Evolutionary conservation across 2,329 filamentous ascomycete genomes (phyloP).

Genomic region (Ceratocystis lukuohia): DNA sequence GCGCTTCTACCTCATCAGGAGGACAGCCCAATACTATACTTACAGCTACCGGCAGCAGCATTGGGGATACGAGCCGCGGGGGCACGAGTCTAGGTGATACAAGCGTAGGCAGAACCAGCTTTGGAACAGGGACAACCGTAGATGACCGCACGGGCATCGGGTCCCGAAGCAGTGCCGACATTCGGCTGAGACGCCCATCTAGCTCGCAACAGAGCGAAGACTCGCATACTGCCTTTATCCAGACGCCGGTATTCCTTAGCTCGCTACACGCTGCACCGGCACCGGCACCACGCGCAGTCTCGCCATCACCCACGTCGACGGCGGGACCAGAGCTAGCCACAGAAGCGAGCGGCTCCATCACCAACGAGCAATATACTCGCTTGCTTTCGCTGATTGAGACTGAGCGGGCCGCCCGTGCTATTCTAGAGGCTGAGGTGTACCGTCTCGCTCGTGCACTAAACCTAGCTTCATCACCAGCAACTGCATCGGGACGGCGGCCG

Average conservation of each 20-base stretch:
- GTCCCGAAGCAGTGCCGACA: neutral
- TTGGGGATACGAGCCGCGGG: neutral
- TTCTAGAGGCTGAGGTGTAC: conserved; percentile 43
- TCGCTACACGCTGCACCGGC: conserved; percentile 30
- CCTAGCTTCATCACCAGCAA: conserved; percentile 19
- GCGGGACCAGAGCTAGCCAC: neutral
- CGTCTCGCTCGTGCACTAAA: conserved; percentile 39
- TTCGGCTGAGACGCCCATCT: conserved; percentile 2
- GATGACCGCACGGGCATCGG: neutral
- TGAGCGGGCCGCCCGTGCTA: conserved; percentile 42
- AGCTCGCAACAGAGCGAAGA: conserved; percentile 23
- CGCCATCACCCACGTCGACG: conserved; percentile 19
- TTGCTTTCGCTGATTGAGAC: conserved; percentile 41
- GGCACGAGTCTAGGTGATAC: neutral
- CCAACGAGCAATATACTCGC: conserved; percentile 36
- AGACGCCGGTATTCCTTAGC: conserved; percentile 34
- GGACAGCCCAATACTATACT: conserved; percentile 1
- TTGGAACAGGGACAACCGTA: neutral
- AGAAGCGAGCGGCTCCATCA: conserved; percentile 23
- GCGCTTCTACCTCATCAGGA: neutral
- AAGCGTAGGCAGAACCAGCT: neutral
- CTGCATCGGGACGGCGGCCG: conserved; percentile 26
- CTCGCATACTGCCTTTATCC: conserved; percentile 34
- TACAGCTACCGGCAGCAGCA: neutral
- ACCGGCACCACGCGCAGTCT: conserved; percentile 15